phyloP scores from a whole-genome alignment of 2,329 filamentous ascomycete genomes.

The Rachicladosporium sp. region DNA sequence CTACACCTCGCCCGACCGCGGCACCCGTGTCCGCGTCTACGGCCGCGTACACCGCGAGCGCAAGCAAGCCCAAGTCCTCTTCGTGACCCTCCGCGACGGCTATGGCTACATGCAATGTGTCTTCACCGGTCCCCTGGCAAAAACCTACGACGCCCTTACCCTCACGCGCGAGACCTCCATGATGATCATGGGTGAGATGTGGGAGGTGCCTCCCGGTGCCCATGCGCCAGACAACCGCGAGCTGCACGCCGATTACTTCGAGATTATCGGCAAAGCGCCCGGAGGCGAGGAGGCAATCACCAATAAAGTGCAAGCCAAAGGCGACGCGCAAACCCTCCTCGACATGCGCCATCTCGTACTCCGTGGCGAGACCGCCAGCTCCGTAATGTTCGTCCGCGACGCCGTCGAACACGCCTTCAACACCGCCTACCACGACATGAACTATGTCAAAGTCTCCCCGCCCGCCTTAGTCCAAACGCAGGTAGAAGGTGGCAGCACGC shows the following conservation, averaged over 20 bases:
- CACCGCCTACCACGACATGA: conserved; percentile 62
- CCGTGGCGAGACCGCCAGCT: conserved; percentile 70
- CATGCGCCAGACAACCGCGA: conserved; percentile 76
- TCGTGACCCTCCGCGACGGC: conserved; percentile 76
- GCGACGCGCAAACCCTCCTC: conserved; percentile 60
- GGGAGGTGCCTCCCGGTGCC: conserved; percentile 62
- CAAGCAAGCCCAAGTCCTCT: conserved; percentile 72
- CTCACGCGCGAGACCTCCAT: conserved; percentile 82
- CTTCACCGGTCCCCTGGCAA: conserved; percentile 66
- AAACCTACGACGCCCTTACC: conserved; percentile 82
- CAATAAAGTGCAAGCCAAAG: conserved; percentile 60
- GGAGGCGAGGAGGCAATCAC: conserved; percentile 85
- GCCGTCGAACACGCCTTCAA: conserved; percentile 72
- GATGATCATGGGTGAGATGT: conserved; percentile 71
- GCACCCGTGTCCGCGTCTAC: conserved; percentile 64
- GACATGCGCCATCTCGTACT: conserved; percentile 77
- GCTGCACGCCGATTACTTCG: conserved; percentile 81
- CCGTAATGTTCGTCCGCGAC: conserved; percentile 77
- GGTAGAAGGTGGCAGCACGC: conserved; percentile 81
- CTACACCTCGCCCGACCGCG: conserved; percentile 43
- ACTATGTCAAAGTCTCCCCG: conserved; percentile 72
- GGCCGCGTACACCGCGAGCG: conserved; percentile 74
- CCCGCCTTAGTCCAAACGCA: conserved; percentile 90
- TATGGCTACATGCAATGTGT: conserved; percentile 79
- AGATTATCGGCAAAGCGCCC: conserved; percentile 62